A percentile compares a stretch with the other conserved stretches of the same genome.
These are phyloP conservation scores for Erodium texanum DNA, from an alignment of 441 rosid genomes.

Conservation along the genomic window DNA sequence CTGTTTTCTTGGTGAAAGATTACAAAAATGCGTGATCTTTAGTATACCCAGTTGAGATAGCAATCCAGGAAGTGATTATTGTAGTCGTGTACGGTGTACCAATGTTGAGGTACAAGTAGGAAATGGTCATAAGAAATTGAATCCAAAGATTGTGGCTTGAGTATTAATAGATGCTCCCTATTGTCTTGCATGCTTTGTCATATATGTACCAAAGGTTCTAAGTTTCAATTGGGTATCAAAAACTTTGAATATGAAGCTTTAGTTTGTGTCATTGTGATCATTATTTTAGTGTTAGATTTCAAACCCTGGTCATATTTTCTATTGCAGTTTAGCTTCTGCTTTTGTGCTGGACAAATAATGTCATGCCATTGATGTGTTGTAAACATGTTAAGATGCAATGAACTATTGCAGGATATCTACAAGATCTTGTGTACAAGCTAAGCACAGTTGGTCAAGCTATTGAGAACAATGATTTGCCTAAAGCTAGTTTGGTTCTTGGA, in stretches of 20 bases:
- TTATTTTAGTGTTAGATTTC: background rate
- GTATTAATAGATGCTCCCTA: background rate
- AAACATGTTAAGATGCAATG: constrained; percentile 12
- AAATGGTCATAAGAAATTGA: background rate
- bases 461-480: constrained; percentile 64
- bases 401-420: constrained; percentile 62
- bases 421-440: constrained; percentile 76
- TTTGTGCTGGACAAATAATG: background rate
- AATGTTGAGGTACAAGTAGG: background rate
- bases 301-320: background rate
- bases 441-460: constrained; percentile 91
- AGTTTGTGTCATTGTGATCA: background rate
- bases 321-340: background rate
- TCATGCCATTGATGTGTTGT: background rate
- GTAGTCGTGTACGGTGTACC: background rate
- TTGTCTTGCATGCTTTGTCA: background rate
- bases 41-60: background rate
- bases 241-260: background rate
- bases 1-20: background rate
- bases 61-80: background rate
- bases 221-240: background rate
- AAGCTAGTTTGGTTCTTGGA: constrained; percentile 71
- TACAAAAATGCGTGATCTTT: background rate
- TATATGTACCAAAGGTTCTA: background rate
- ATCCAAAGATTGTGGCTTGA: background rate